Evolutionary conservation across 306 rosid genomes (phyloP).

Genomic region (Dalbergia cochinchinensis): DNA sequence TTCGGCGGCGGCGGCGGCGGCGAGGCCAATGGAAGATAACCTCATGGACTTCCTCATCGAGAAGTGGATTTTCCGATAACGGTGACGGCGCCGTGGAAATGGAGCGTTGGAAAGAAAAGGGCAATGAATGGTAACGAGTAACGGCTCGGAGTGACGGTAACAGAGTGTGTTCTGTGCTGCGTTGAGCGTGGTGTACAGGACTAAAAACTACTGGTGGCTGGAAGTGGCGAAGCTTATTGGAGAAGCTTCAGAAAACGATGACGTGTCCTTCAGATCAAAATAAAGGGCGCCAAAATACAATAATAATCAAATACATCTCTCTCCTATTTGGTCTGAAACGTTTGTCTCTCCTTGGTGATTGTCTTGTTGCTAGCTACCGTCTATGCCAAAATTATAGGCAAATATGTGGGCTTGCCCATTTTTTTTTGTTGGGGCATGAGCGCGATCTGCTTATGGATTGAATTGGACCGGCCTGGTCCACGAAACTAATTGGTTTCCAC

Average conservation of each 20-base stretch:
- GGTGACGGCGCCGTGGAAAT: constrained; percentile 19
- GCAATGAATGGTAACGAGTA: neutral
- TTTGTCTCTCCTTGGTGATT: too few relatives aligned
- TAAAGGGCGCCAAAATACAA: neutral
- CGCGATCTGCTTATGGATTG: too few relatives aligned
- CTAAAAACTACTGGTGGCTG: neutral
- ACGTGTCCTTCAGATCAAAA: neutral
- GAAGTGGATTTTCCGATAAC: neutral
- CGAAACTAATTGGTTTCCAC: too few relatives aligned
- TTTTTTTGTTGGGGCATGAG: too few relatives aligned
- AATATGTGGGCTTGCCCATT: too few relatives aligned
- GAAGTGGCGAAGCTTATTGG: neutral
- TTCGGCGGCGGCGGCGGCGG: neutral
- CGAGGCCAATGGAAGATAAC: constrained; percentile 41
- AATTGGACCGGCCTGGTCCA: too few relatives aligned
- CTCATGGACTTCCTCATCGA: constrained; percentile 55
- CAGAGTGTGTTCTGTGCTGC: neutral
- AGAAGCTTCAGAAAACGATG: neutral
- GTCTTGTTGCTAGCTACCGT: too few relatives aligned
- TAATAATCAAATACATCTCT: too few relatives aligned
- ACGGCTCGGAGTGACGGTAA: neutral
- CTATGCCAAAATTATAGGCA: too few relatives aligned
- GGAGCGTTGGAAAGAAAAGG: neutral
- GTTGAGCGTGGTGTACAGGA: too few relatives aligned
- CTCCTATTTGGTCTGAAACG: too few relatives aligned